phyloP scores from a whole-genome alignment of 2,329 filamentous ascomycete species.

The Chaetomium sp. region DNA sequence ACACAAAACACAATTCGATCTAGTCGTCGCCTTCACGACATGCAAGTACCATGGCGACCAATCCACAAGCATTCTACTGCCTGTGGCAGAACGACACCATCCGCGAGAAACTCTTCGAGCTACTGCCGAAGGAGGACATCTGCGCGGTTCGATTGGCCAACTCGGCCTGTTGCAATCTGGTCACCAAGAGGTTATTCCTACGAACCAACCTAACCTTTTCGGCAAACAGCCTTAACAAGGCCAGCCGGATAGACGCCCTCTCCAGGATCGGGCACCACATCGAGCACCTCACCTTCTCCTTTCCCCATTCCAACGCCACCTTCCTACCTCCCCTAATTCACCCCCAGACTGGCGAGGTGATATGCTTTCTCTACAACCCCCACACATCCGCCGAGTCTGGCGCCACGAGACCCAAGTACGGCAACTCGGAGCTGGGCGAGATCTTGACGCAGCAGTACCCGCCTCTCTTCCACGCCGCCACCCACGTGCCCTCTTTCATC shows the following conservation, averaged over 20 bases:
- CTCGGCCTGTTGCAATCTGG: slow-evolving; percentile 69
- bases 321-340: slow-evolving; percentile 85
- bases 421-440: slow-evolving; percentile 75
- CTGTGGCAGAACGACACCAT: slow-evolving; percentile 57
- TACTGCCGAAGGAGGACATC: slow-evolving; percentile 54
- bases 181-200: slow-evolving; percentile 70
- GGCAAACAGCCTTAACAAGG: slow-evolving; percentile 73
- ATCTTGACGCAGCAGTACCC: slow-evolving; percentile 85
- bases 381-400: slow-evolving; percentile 66
- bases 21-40: slow-evolving; percentile 36
- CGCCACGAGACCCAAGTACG: slow-evolving; percentile 73
- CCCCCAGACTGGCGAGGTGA: slow-evolving; percentile 73
- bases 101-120: slow-evolving; percentile 53
- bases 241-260: slow-evolving; percentile 71
- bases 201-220: slow-evolving; percentile 71
- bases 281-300: slow-evolving; percentile 74
- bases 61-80: slow-evolving; percentile 55
- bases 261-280: slow-evolving; percentile 77
- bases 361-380: slow-evolving; percentile 79
- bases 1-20: background rate
- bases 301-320: slow-evolving; percentile 75
- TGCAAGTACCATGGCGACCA: slow-evolving; percentile 56
- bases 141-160: slow-evolving; percentile 66
- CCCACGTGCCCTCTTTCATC: slow-evolving; percentile 83
- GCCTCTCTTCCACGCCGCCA: slow-evolving; percentile 84